Conservation (phyloP, 108 stramenopile species). For the Halocafeteria seosinensis region DNA sequence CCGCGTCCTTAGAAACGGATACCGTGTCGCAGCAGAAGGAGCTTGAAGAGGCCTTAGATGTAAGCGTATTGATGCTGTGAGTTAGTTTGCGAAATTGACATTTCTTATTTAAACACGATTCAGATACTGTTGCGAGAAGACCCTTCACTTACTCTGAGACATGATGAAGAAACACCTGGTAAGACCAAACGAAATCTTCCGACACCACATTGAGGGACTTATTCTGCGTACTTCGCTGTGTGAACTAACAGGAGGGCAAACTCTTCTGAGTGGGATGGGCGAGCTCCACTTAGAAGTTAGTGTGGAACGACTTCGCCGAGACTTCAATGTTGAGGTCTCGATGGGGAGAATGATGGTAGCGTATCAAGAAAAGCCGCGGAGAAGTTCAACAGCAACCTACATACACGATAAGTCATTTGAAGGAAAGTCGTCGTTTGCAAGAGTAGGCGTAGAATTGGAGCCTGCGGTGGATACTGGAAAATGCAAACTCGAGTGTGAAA, state of each 20-base stretch:
- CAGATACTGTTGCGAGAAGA: conserved; percentile 89
- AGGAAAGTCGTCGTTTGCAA: background rate
- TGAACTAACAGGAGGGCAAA: conserved; percentile 95
- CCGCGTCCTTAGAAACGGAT: conserved; percentile 90
- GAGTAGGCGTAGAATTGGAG: background rate
- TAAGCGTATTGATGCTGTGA: too few species aligned
- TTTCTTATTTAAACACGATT: too few species aligned
- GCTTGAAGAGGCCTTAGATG: conserved; percentile 79
- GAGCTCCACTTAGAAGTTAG: conserved; percentile 98
- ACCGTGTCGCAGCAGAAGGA: conserved; percentile 71
- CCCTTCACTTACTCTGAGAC: too few species aligned
- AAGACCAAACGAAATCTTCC: too few species aligned
- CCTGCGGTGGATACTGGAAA: background rate
- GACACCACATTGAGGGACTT: too few species aligned
- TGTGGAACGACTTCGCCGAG: conserved; percentile 94
- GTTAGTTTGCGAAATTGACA: too few species aligned
- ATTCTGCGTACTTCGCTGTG: too few species aligned
- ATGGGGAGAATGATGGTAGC: conserved; percentile 46
- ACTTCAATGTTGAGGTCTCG: conserved; percentile 74
- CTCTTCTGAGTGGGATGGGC: conserved; percentile 96
- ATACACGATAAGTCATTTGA: background rate
- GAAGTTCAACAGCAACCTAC: background rate
- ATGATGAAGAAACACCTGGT: too few species aligned
- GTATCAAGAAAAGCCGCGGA: background rate
- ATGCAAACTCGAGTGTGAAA: background rate